Evolutionary conservation across 495 filamentous ascomycete species (phyloP), one percentile per base, ranked within the genome.

Genomic region (Cercophora scortea): DNA sequence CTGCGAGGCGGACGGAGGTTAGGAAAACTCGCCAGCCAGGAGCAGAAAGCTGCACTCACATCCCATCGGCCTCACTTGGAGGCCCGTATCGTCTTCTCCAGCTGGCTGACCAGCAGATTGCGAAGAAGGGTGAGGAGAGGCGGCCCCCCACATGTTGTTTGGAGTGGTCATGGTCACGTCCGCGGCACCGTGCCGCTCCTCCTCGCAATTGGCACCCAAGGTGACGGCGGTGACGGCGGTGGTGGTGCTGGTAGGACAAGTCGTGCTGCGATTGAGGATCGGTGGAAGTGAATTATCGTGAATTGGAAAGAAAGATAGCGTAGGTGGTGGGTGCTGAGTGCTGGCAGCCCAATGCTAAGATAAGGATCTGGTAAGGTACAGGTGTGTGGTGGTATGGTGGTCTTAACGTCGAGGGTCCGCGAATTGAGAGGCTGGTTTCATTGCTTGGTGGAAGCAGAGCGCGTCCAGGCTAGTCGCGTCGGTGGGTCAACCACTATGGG

Each of bases 1-100:
- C 88, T 89, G 64, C 52, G 65, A 32, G 38, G 8, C 25, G 25
- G 51, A 36, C 33, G 39, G 38, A 33, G 32, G 54, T 69, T 55
- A 69, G 69, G 57, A 12, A 42, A 44, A 18, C 19, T 43, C 50
- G 8, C 19, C 11, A 12, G 1, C n/a, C 8, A 45, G 7, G 33
- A 54, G 16, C 32, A 42, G 36, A 36, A 46, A 34, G 12, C n/a
- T 58, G 59, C 68, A 65, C 66, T 64, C 50, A 81, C 78, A 59
- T 50, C 74, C 76, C 76, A 81, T 79, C 13, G 70, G 69, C 61
- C 71, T 74, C 45, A 67, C 50, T 49, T 76, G 71, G 32, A 77
- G 50, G 32, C 71, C 71, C 64, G 61, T 59, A 13, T 77, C 74
- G 33, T 72, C 71, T 11, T 39, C 55, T 34, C 78, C 69, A 12